A percentile compares a stretch with the other conserved stretches of the same genome.
Conservation (phyloP, 176 grass and related monocot genomes). For the Bromus sterilis region DNA sequence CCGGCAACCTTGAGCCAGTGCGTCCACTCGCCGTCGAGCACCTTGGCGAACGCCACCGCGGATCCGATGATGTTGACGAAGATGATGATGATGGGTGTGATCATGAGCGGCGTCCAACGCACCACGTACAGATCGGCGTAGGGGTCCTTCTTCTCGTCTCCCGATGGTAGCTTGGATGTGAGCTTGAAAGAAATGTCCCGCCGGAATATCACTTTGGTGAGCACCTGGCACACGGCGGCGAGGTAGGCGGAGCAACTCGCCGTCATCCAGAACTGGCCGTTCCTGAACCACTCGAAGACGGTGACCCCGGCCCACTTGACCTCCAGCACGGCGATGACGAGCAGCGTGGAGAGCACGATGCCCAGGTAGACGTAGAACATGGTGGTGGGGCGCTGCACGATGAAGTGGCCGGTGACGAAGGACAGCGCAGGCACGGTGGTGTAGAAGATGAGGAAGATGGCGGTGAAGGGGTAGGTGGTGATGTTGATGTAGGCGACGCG, state of each 20-base stretch:
- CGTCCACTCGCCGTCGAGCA: constrained; percentile 67
- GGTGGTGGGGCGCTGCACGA: constrained; percentile 71
- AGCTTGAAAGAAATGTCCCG: constrained; percentile 84
- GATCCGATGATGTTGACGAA: constrained; percentile 73
- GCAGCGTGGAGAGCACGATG: constrained; percentile 57
- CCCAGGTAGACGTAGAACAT: constrained; percentile 90
- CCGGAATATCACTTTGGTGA: constrained; percentile 67
- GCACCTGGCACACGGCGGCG: constrained; percentile 75
- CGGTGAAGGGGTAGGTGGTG: constrained; percentile 87
- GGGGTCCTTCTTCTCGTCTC: constrained; percentile 81
- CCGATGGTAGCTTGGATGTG: constrained; percentile 56
- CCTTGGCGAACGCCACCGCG: constrained; percentile 70
- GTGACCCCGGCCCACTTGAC: constrained; percentile 83
- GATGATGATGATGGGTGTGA: constrained; percentile 66
- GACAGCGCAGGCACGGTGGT: constrained; percentile 85
- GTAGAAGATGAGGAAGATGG: constrained; percentile 91
- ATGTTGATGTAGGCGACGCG: constrained; percentile 93
- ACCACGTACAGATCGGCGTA: constrained; percentile 86
- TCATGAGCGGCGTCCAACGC: constrained; percentile 70
- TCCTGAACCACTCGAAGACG: constrained; percentile 91
- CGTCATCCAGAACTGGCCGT: constrained; percentile 95
- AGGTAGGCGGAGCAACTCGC: constrained; percentile 83
- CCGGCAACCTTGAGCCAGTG: constrained; percentile 86
- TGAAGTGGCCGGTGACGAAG: constrained; percentile 84
- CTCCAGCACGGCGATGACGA: constrained; percentile 65